Percentiles rank a stretch among this genome's conserved stretches.
Evolutionary conservation across 1,139 yeast species (phyloP).

Genomic region (Yamadazyma siamensis): DNA sequence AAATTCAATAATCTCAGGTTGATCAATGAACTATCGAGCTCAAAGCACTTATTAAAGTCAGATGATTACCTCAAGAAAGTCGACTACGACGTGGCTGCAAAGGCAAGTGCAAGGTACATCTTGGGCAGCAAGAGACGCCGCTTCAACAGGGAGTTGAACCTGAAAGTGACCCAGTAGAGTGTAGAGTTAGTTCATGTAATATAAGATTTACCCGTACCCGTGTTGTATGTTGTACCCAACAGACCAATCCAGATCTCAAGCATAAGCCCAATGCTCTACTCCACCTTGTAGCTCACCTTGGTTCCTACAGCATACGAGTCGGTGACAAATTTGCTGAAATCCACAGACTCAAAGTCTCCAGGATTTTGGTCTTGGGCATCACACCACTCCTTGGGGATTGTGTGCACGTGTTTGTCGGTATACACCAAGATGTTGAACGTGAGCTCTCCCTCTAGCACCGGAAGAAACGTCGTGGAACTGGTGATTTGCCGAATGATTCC

Average conservation of each 20-base stretch:
- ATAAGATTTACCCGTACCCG: too few relatives aligned
- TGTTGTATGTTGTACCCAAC: too few relatives aligned
- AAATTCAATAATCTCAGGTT: constrained; percentile 41
- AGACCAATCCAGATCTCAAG: too few relatives aligned
- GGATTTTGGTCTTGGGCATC: constrained; percentile 65
- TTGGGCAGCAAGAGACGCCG: constrained; percentile 48
- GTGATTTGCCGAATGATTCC: constrained; percentile 86
- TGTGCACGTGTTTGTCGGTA: constrained; percentile 60
- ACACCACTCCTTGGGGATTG: constrained; percentile 81
- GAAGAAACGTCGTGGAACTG: constrained; percentile 82
- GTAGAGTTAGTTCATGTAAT: too few relatives aligned
- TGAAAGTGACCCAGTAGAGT: too few relatives aligned
- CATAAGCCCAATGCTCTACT: constrained; percentile 9
- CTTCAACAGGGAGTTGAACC: constrained; percentile 24
- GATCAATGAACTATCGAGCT: constrained; percentile 36
- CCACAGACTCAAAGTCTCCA: constrained; percentile 61
- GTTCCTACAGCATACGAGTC: constrained; percentile 72
- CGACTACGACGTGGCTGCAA: constrained; percentile 42
- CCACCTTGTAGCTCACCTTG: constrained; percentile 62
- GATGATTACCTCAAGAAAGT: constrained; percentile 51
- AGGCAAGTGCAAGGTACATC: constrained; percentile 56
- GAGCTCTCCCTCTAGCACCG: constrained; percentile 66
- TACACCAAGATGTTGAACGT: constrained; percentile 87
- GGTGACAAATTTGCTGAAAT: constrained; percentile 68
- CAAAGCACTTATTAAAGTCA: constrained; percentile 29